phyloP scores from a whole-genome alignment of 2,329 filamentous ascomycete species.

The Dothideomycetidae sp. region DNA sequence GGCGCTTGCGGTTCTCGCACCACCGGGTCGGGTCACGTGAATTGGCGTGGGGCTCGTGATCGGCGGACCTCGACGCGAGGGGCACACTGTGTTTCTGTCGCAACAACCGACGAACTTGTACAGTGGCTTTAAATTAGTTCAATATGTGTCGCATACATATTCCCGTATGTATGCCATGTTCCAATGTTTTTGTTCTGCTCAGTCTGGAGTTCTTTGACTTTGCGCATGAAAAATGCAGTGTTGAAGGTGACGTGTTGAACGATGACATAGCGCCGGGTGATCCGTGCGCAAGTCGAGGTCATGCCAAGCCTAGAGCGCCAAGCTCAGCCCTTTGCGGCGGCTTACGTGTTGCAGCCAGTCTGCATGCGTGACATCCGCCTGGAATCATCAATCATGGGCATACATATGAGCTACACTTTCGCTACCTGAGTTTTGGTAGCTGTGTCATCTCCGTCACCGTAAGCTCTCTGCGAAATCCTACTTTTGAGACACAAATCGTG shows the following conservation, averaged over 20 bases:
- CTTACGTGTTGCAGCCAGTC: no score
- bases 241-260: background rate
- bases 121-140: background rate
- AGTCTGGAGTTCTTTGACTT: background rate
- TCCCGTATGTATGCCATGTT: background rate
- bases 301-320: no score
- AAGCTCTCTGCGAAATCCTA: no score
- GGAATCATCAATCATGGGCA: no score
- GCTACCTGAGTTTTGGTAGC: no score
- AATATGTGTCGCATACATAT: background rate
- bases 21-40: background rate
- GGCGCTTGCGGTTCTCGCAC: no score
- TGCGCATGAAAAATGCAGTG: background rate
- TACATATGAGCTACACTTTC: no score
- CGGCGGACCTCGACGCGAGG: background rate
- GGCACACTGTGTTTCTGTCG: background rate
- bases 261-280: background rate
- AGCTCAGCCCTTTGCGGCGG: no score
- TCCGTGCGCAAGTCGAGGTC: background rate
- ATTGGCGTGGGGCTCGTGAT: background rate
- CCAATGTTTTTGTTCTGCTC: background rate
- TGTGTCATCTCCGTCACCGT: no score
- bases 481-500: no score
- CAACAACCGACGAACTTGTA: background rate
- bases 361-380: no score